A percentile compares a stretch with the other conserved stretches of the same genome.
phyloP scores from a whole-genome alignment of 345 rosid species.

The Brassica juncea region DNA sequence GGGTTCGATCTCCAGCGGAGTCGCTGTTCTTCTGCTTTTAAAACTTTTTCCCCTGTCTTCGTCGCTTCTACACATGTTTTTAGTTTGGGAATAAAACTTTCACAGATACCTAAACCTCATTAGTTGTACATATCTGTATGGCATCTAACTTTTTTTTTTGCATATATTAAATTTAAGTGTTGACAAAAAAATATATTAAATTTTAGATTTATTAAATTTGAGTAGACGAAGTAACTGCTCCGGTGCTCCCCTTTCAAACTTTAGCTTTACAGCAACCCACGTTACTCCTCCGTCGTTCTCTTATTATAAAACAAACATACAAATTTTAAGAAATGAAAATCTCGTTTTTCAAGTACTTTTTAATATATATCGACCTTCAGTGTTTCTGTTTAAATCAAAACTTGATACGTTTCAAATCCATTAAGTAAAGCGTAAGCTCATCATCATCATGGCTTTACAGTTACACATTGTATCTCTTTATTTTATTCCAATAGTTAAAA shows the following conservation, averaged over 20 bases:
- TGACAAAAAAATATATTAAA: too few relatives aligned
- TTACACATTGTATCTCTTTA: neutral
- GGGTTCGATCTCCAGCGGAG: conserved; percentile 62
- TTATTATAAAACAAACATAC: neutral
- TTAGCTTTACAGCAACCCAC: conserved; percentile 11
- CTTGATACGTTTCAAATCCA: neutral
- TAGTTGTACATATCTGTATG: neutral
- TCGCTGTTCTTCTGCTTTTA: neutral
- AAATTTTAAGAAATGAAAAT: conserved; percentile 4
- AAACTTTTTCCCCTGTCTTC: neutral
- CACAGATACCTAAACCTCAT: neutral
- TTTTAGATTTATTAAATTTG: neutral
- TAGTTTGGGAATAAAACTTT: neutral
- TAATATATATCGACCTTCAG: neutral
- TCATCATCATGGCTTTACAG: neutral
- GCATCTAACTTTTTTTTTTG: neutral
- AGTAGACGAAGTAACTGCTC: neutral
- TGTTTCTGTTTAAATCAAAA: neutral
- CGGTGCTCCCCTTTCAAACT: neutral
- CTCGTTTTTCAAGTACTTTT: conserved; percentile 12
- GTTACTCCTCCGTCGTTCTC: conserved; percentile 15
- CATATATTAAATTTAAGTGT: neutral
- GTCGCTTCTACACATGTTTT: neutral
- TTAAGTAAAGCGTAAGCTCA: conserved; percentile 9
- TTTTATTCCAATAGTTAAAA: neutral